These are phyloP conservation scores for Podospora fimiseda DNA, from an alignment of 495 filamentous ascomycete species.

Conservation along the genomic window DNA sequence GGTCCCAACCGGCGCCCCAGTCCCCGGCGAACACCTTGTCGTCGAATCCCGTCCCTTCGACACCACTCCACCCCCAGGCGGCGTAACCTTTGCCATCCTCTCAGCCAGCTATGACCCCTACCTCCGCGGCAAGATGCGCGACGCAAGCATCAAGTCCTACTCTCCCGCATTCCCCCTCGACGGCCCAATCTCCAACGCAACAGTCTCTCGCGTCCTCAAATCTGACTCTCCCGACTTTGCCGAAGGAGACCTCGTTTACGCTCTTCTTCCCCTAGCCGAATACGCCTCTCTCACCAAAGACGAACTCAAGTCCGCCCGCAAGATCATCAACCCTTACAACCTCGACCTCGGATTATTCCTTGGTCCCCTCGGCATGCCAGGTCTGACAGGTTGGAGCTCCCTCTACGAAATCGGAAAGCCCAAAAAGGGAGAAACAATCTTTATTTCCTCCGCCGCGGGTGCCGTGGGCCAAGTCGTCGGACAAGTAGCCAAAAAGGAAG, in stretches of 20 bases:
- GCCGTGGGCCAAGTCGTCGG: slow-evolving; percentile 83
- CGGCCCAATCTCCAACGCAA: slow-evolving; percentile 51
- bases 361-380: slow-evolving; percentile 81
- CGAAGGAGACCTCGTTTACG: slow-evolving; percentile 62
- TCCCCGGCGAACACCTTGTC: slow-evolving; percentile 65
- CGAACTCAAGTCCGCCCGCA: slow-evolving; percentile 10
- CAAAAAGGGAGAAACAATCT: slow-evolving; percentile 83
- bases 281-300: slow-evolving; percentile 43
- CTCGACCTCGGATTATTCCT: slow-evolving; percentile 59
- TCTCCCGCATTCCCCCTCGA: slow-evolving; percentile 49
- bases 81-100: slow-evolving; percentile 64
- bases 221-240: slow-evolving; percentile 55
- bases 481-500: slow-evolving; percentile 81
- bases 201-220: slow-evolving; percentile 59
- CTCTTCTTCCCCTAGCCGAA: slow-evolving; percentile 54
- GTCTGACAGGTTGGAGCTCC: slow-evolving; percentile 73
- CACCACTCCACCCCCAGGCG: slow-evolving; percentile 59
- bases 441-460: slow-evolving; percentile 73
- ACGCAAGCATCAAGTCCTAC: slow-evolving; percentile 53
- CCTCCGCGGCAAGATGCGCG: slow-evolving; percentile 64
- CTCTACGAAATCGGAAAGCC: slow-evolving; percentile 80
- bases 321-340: slow-evolving; percentile 47
- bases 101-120: slow-evolving; percentile 87
- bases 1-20: slow-evolving; percentile 61
- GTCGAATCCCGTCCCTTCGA: slow-evolving; percentile 65